Percentiles rank a stretch among this genome's conserved stretches.
Evolutionary conservation across 2,329 filamentous ascomycete genomes (phyloP).

Genomic region (Botrytis hyacinthi): DNA sequence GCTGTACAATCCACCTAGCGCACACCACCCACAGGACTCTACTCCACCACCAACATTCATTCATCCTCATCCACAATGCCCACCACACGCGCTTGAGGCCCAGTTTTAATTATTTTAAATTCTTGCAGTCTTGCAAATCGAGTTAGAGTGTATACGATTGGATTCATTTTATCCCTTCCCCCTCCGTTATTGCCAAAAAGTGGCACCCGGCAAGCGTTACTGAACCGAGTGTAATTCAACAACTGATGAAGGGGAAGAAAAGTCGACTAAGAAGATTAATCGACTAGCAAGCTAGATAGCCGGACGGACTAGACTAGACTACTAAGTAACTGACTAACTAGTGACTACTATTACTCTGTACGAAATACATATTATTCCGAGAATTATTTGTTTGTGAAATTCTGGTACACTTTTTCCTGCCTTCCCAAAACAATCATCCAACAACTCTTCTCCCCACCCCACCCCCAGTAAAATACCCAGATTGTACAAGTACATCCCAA

Average conservation of each 20-base stretch:
- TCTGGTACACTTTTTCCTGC: background rate
- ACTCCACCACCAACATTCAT: slow-evolving; percentile 11
- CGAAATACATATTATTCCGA: slow-evolving; percentile 4
- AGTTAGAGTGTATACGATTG: background rate
- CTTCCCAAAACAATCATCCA: slow-evolving; percentile 15
- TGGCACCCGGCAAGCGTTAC: slow-evolving; percentile 20
- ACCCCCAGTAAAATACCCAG: slow-evolving; percentile 18
- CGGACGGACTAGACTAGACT: slow-evolving; percentile 11
- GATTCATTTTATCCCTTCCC: slow-evolving; percentile 15
- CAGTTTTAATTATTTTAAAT: slow-evolving; percentile 15
- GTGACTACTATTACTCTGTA: background rate
- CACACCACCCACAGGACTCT: background rate
- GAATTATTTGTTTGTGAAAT: slow-evolving; percentile 5
- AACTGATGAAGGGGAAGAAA: slow-evolving; percentile 11
- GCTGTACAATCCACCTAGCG: slow-evolving; percentile 9
- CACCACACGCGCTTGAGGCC: slow-evolving; percentile 20
- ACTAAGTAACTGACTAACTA: background rate
- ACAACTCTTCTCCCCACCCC: slow-evolving; percentile 14
- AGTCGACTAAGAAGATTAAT: slow-evolving; percentile 7
- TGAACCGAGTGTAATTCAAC: slow-evolving; percentile 13
- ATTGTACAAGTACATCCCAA: slow-evolving; percentile 12
- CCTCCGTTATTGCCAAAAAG: slow-evolving; percentile 10
- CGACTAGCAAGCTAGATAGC: slow-evolving; percentile 9
- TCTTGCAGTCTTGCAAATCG: slow-evolving; percentile 4
- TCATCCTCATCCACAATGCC: slow-evolving; percentile 16